Base-by-base conservation (phyloP, 495 filamentous ascomycete genomes). In the Letharia lupina region DNA sequence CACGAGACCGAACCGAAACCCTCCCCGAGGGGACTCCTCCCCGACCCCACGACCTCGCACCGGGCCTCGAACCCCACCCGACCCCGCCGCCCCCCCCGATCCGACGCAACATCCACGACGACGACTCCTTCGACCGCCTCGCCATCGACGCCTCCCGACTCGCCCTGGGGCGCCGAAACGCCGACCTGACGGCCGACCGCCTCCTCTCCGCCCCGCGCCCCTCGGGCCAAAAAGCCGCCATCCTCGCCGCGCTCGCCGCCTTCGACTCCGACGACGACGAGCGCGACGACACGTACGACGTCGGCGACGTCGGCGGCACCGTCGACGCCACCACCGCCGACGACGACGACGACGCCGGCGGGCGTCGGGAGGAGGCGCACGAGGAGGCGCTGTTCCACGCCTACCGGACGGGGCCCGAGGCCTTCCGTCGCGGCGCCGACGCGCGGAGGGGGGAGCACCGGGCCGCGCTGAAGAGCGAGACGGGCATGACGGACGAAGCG, bases 261-360 rank as follows among this genome's bases (percentile, higher is more conserved):
- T 96, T 98, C 71, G 93, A 98, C 77, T 87, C 87, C 0, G 94
- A 96, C 69, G 93, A 97, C 72, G 94, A 98, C 76, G 94, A 98
- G 77, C 87, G 91, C 44, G 94, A 98, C 76, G 94, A 98, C 72
- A 98, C 94, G 3, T 98, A 98, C 75, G 94, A 98, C 70, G 82
- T 86, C 12, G 89, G 83, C 50, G 94, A 98, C 70, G 91, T 97
- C 9, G 94, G 94, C 63, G 91, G 93, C 15, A 89, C 90, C 5
- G 85, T 96, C 13, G 89, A 95, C 64, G 72, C 77, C 31, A 66
- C 66, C 0, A 52, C 73, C 39, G 77, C 77, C 62, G 80, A 79
- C 31, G 70, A 74, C 39, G 77, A 77, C 62, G 80, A 79, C 31
- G 70, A 73, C 18, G 74, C 76, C 20, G 74, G 75, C 54, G 75